These are phyloP conservation scores for Chionographis japonica DNA, from an alignment of 106 monocot genomes.

Conservation along the genomic window DNA sequence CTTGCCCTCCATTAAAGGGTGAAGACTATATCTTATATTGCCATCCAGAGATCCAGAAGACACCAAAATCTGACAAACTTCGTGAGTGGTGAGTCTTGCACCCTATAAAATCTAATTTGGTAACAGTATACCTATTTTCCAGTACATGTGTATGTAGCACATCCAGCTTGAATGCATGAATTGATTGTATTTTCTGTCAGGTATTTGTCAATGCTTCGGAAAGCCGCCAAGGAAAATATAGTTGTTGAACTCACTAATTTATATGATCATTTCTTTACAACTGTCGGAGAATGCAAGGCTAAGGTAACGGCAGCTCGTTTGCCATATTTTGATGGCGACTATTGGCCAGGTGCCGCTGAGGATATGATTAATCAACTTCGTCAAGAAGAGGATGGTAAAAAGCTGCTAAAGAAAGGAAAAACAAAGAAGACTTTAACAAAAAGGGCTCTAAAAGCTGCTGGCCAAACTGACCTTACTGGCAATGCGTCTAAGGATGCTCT, in stretches of 20 bases:
- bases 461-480: slow-evolving; percentile 76
- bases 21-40: slow-evolving; percentile 99
- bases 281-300: slow-evolving; percentile 67
- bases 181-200: slow-evolving; percentile 26
- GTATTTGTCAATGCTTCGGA: slow-evolving; percentile 88
- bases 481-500: slow-evolving; percentile 89
- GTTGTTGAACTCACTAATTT: slow-evolving; percentile 85
- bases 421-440: slow-evolving; percentile 78
- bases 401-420: slow-evolving; percentile 91
- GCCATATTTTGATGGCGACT: slow-evolving; percentile 98
- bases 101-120: background rate
- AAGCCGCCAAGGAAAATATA: slow-evolving; percentile 82
- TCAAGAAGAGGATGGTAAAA: slow-evolving; percentile 85
- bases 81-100: slow-evolving; percentile 65
- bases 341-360: slow-evolving; percentile 98
- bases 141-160: background rate
- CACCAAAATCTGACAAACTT: slow-evolving; percentile 97
- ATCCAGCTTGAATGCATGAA: slow-evolving; percentile 2
- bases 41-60: slow-evolving; percentile 99
- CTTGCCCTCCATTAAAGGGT: slow-evolving; percentile 96
- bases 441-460: slow-evolving; percentile 93
- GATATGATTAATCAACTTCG: slow-evolving; percentile 90
- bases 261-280: slow-evolving; percentile 83
- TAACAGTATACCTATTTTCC: background rate
- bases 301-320: slow-evolving; percentile 86